Conservation (phyloP, 164 flowering plant genomes). For the Chimonanthus praecox region DNA sequence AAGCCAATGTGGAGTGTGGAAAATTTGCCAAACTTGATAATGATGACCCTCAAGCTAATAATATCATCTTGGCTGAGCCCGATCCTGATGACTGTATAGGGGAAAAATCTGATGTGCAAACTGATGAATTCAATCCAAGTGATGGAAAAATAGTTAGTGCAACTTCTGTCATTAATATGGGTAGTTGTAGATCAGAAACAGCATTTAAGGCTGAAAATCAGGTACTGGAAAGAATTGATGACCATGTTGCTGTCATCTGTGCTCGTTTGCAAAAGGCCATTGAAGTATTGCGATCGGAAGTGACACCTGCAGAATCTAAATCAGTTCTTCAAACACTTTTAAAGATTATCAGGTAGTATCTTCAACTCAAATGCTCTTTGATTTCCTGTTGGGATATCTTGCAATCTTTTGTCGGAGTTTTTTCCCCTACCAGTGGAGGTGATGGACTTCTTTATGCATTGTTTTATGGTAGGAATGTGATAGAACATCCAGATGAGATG, state of each 20-base stretch:
- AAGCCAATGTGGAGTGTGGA: slow-evolving; percentile 1
- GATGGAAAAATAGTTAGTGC: slow-evolving; percentile 15
- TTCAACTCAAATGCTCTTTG: slow-evolving; percentile 4
- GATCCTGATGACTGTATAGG: slow-evolving; percentile 35
- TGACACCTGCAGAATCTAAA: slow-evolving; percentile 36
- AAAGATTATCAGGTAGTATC: slow-evolving; percentile 64
- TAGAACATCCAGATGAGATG: slow-evolving; percentile 71
- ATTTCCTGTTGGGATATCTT: background rate
- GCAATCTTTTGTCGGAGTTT: no score
- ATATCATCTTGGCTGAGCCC: slow-evolving; percentile 16
- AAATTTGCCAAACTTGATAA: slow-evolving; percentile 15
- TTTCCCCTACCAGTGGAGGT: background rate
- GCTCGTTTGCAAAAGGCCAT: slow-evolving; percentile 63
- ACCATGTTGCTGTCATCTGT: slow-evolving; percentile 52
- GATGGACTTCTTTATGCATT: slow-evolving; percentile 2
- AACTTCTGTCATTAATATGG: background rate
- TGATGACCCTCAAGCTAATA: slow-evolving; percentile 6
- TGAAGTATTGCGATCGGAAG: slow-evolving; percentile 51
- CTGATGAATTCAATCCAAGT: slow-evolving; percentile 62
- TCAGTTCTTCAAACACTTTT: slow-evolving; percentile 58
- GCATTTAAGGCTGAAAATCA: background rate
- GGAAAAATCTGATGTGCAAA: slow-evolving; percentile 11
- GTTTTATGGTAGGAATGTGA: slow-evolving; percentile 56
- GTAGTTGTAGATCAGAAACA: no score
- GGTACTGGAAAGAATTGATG: slow-evolving; percentile 68